A percentile compares a stretch with the other conserved stretches of the same genome.
phyloP scores from a whole-genome alignment of 305 asterid genomes.

The Vinca major region DNA sequence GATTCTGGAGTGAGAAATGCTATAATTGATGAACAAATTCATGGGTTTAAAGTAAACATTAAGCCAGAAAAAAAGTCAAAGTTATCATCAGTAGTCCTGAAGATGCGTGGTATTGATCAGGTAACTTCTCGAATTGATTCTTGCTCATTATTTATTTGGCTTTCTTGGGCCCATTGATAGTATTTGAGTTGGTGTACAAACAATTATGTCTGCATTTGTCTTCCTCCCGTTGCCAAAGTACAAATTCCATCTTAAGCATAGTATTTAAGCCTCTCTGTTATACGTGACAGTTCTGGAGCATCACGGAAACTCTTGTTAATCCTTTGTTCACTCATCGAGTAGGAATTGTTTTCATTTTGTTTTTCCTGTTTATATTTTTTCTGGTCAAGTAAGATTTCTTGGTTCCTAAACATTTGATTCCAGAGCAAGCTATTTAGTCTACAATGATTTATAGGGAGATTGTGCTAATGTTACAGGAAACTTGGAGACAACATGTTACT shows the following conservation, averaged over 20 bases:
- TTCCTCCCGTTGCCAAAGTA: not conserved
- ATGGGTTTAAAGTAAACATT: slow-evolving; percentile 83
- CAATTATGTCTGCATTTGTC: not conserved
- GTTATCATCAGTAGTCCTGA: slow-evolving; percentile 89
- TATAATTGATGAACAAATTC: slow-evolving; percentile 67
- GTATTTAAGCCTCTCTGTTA: not conserved
- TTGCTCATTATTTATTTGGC: not conserved
- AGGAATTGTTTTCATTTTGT: not conserved
- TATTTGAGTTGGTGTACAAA: not conserved
- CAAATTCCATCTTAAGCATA: not conserved
- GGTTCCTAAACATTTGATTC: not conserved
- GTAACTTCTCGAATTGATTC: slow-evolving; percentile 30
- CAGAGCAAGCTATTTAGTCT: not conserved
- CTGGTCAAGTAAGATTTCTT: not conserved
- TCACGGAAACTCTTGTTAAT: not conserved
- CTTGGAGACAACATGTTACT: slow-evolving; percentile 94
- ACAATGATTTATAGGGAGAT: not conserved
- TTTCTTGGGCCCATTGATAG: not conserved
- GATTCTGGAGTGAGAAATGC: slow-evolving; percentile 61
- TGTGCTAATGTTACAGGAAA: slow-evolving; percentile 41
- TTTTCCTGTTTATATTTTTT: not conserved
- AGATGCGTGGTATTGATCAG: slow-evolving; percentile 99
- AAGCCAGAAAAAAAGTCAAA: slow-evolving; percentile 94
- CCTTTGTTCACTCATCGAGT: not conserved
- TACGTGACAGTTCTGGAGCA: not conserved